Evolutionary conservation across 768 basidiomycete species (phyloP).

Genomic region (Artomyces pyxidatus): DNA sequence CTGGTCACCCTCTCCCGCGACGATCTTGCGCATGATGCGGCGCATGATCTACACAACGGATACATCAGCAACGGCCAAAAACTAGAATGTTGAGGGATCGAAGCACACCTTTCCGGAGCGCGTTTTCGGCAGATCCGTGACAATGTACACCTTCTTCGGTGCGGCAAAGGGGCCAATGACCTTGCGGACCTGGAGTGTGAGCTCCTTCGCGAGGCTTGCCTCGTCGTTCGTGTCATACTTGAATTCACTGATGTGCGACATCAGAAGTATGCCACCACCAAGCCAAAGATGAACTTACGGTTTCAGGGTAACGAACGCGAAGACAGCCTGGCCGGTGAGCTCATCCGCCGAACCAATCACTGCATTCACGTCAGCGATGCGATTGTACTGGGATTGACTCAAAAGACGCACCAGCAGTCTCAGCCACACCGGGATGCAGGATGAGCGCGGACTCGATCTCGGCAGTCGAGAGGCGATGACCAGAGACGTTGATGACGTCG

Average conservation of each 20-base stretch:
- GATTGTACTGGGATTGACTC: background rate
- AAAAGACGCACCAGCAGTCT: constrained; percentile 61
- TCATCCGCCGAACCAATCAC: constrained; percentile 85
- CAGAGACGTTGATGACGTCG: constrained; percentile 97
- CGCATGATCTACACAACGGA: constrained; percentile 66
- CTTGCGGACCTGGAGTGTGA: constrained; percentile 92
- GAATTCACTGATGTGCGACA: constrained; percentile 53
- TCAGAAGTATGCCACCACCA: background rate
- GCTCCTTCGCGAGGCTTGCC: constrained; percentile 68
- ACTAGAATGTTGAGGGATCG: background rate
- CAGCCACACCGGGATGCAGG: constrained; percentile 89
- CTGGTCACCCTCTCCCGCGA: constrained; percentile 89
- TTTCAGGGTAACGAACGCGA: constrained; percentile 90
- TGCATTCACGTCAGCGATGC: constrained; percentile 6
- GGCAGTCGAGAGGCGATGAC: constrained; percentile 93
- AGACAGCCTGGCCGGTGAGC: constrained; percentile 89
- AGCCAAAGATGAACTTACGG: constrained; percentile 48
- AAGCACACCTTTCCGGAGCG: constrained; percentile 78
- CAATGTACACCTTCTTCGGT: constrained; percentile 86
- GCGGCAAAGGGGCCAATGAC: constrained; percentile 97
- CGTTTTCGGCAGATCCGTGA: constrained; percentile 87
- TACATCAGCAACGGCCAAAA: background rate
- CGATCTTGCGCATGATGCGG: constrained; percentile 93
- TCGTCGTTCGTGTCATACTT: constrained; percentile 65
- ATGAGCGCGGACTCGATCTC: constrained; percentile 98